phyloP scores from a whole-genome alignment of 345 rosid genomes.

The Hibiscus tridactylites region DNA sequence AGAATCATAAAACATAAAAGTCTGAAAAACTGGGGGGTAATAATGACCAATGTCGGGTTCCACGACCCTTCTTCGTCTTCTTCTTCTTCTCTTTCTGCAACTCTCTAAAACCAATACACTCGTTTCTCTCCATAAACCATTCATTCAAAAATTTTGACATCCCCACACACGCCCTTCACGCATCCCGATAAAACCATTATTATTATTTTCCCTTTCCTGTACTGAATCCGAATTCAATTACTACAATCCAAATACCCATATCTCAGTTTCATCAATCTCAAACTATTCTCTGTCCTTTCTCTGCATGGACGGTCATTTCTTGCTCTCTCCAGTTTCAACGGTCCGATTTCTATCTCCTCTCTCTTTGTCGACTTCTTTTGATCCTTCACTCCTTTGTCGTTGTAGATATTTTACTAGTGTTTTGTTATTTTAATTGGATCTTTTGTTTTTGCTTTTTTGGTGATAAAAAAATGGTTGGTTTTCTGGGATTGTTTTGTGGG shows the following conservation, averaged over 20 bases:
- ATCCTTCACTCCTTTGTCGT: neutral
- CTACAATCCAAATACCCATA: slow-evolving; percentile 6
- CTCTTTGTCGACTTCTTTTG: neutral
- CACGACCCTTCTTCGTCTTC: slow-evolving; percentile 30
- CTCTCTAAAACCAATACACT: neutral
- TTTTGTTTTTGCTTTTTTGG: slow-evolving; percentile 12
- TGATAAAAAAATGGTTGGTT: slow-evolving; percentile 20
- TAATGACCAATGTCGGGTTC: slow-evolving; percentile 41
- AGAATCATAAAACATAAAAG: neutral
- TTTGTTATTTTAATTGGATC: slow-evolving; percentile 7
- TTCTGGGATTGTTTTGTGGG: slow-evolving; percentile 1
- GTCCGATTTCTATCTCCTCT: slow-evolving; percentile 26
- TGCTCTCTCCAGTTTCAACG: slow-evolving; percentile 25
- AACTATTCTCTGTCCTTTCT: neutral
- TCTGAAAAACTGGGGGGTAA: neutral
- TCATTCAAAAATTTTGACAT: slow-evolving; percentile 7
- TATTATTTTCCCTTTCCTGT: neutral
- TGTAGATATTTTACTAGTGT: neutral
- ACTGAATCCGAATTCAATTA: neutral
- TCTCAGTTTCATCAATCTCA: slow-evolving; percentile 23
- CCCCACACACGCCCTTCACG: slow-evolving; percentile 10
- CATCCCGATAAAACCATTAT: slow-evolving; percentile 18
- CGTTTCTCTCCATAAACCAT: neutral
- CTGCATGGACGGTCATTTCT: slow-evolving; percentile 35
- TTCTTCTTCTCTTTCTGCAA: neutral